Evolutionary conservation across 1,284 basidiomycete genomes (phyloP).

Genomic region (Laetiporus sulphureus): DNA sequence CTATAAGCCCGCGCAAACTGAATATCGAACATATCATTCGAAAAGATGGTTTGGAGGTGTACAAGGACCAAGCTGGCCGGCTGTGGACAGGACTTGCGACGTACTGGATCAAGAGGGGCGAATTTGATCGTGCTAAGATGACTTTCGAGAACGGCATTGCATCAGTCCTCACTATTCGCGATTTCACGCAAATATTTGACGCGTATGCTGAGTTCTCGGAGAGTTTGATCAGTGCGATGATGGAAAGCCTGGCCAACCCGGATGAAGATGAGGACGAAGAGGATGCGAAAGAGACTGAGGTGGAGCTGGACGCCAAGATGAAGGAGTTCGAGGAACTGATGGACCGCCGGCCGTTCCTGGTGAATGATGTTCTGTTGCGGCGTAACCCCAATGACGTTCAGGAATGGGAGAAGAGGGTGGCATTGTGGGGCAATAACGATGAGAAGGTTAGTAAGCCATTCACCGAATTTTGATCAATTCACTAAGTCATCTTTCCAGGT

Average conservation of each 20-base stretch:
- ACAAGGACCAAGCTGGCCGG: slow-evolving; percentile 94
- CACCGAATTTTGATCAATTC: not conserved
- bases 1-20: slow-evolving; percentile 63
- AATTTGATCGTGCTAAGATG: slow-evolving; percentile 83
- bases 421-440: slow-evolving; percentile 89
- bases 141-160: slow-evolving; percentile 89
- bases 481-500: slow-evolving; percentile 42
- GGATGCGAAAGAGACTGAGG: slow-evolving; percentile 74
- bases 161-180: slow-evolving; percentile 87
- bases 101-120: slow-evolving; percentile 96
- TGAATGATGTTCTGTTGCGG: slow-evolving; percentile 92
- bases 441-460: slow-evolving; percentile 57
- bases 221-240: slow-evolving; percentile 85
- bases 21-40: slow-evolving; percentile 86
- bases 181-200: slow-evolving; percentile 98
- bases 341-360: slow-evolving; percentile 92
- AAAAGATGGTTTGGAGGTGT: slow-evolving; percentile 81
- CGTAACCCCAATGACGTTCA: slow-evolving; percentile 98
- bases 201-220: slow-evolving; percentile 95
- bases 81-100: slow-evolving; percentile 96
- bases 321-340: slow-evolving; percentile 92
- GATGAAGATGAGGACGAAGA: slow-evolving; percentile 73
- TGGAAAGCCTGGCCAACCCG: slow-evolving; percentile 72
- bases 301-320: slow-evolving; percentile 87
- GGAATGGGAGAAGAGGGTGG: slow-evolving; percentile 99